These are phyloP conservation scores for Calonectria pauciramosa DNA, from an alignment of 2,329 filamentous ascomycete species.

Conservation along the genomic window DNA sequence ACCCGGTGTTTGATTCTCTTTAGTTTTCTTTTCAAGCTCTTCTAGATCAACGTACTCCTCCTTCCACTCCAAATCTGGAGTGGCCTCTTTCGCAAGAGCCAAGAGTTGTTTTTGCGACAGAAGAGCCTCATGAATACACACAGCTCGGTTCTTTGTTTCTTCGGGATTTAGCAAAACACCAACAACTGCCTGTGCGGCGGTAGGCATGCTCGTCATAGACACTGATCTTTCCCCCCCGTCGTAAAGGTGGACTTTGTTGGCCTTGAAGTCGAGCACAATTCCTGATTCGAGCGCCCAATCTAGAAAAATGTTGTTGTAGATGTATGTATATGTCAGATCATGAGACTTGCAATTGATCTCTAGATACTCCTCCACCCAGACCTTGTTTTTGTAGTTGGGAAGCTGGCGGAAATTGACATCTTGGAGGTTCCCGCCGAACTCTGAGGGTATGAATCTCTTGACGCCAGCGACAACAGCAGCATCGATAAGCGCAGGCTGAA, in stretches of 20 bases:
- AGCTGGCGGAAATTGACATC: not conserved
- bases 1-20: not conserved
- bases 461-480: not conserved
- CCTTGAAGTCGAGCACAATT: not conserved
- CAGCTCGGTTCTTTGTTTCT: not conserved
- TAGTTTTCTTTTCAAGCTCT: not conserved
- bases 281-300: not conserved
- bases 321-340: not conserved
- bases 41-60: not conserved
- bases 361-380: not conserved
- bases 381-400: not conserved
- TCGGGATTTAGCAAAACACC: not conserved
- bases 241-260: not conserved
- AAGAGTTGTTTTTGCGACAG: not conserved
- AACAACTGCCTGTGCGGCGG: not conserved
- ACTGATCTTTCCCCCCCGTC: not conserved
- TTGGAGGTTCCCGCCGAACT: not conserved
- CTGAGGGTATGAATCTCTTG: not conserved
- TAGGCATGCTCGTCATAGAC: not conserved
- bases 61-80: not conserved
- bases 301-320: not conserved
- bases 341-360: not conserved
- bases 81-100: not conserved
- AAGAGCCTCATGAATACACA: not conserved
- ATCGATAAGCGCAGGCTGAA: not conserved